These are phyloP conservation scores for Phytophthora multivora DNA, from an alignment of 352 stramenopile genomes.

Conservation along the genomic window DNA sequence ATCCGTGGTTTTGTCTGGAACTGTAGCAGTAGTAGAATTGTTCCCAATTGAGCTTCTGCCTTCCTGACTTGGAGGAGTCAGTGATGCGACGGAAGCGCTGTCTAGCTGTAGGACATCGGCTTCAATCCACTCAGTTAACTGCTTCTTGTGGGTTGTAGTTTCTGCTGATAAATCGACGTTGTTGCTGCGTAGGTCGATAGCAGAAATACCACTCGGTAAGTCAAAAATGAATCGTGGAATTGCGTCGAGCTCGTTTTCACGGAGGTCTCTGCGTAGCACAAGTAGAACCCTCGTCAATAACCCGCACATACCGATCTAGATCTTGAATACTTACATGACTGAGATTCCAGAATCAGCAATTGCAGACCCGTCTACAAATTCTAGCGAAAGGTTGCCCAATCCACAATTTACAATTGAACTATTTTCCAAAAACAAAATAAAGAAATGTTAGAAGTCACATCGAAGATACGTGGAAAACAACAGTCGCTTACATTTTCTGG, in stretches of 20 bases:
- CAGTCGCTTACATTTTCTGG: conserved; percentile 43
- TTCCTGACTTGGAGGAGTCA: conserved; percentile 8
- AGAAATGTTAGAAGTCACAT: too few relatives aligned
- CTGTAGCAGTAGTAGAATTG: not conserved
- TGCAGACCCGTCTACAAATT: conserved; percentile 38
- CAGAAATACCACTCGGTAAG: conserved; percentile 17
- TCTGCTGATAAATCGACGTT: conserved; percentile 39
- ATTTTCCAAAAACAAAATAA: not conserved
- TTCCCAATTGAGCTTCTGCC: conserved; percentile 7
- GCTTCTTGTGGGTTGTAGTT: conserved; percentile 24
- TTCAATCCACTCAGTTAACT: conserved; percentile 40
- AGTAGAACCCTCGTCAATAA: not conserved
- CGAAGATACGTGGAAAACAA: not conserved
- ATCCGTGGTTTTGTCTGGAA: not conserved
- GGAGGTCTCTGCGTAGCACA: conserved; percentile 43
- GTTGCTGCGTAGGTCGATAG: conserved; percentile 51
- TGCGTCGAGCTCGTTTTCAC: conserved; percentile 38
- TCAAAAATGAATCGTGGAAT: conserved; percentile 20
- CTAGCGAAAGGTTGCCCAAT: conserved; percentile 45
- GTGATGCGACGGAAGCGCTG: conserved; percentile 14
- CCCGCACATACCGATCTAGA: too few relatives aligned
- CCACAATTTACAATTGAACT: conserved; percentile 51
- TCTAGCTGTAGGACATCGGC: conserved; percentile 40
- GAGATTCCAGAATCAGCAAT: conserved; percentile 27
- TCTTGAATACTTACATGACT: conserved; percentile 33